Evolutionary conservation across 352 stramenopile genomes (phyloP), one percentile per base, ranked within the genome.

Genomic region (Phytophthora citricola): DNA sequence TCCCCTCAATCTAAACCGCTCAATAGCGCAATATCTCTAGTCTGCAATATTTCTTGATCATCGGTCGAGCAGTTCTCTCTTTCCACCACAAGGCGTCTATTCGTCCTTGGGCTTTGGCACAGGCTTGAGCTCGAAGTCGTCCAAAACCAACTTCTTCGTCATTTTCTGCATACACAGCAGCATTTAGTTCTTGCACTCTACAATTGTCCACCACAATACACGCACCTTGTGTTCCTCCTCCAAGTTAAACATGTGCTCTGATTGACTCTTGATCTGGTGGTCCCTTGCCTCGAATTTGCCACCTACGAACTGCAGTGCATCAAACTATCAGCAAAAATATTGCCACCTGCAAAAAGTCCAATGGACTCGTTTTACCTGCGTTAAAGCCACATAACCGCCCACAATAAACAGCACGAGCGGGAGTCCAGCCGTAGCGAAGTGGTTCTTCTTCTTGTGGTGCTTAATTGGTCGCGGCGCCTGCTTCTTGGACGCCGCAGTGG

Each of bases 51-150:
- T 32, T 32, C 29, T 32, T 32, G 29, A 32, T 26, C 24, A 4
- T 26, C 24, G 24, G 24, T 26, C 24, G 9, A 8, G 9, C 29
- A 32, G 9, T 10, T 36, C 10, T 36, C 10, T 36, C 31, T 36
- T 12, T 43, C 15, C 14, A 43, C 38, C n/a, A 43, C 38, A 10
- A 20, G 15, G 10, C 3, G 4, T 29, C 58, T 64, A 81, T 10
- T 59, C 48, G 20, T 86, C 80, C 46, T 81, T 76, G 24, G 76
- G 78, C 24, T 80, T 84, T 10, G 88, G 88, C 46, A 96, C 82
- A 8, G 86, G 88, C 61, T 96, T 96, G 58, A 96, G 69, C 62
- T 92, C 88, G 50, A 94, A 96, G 57, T 94, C 88, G 58, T 94
- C 81, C 10, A 89, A 69, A 34, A 84, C 46, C 55, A 96, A 75